Evolutionary conservation across 164 flowering plant species (phyloP), one percentile per base, ranked within the genome.

Genomic region (Warburgia ugandensis): DNA sequence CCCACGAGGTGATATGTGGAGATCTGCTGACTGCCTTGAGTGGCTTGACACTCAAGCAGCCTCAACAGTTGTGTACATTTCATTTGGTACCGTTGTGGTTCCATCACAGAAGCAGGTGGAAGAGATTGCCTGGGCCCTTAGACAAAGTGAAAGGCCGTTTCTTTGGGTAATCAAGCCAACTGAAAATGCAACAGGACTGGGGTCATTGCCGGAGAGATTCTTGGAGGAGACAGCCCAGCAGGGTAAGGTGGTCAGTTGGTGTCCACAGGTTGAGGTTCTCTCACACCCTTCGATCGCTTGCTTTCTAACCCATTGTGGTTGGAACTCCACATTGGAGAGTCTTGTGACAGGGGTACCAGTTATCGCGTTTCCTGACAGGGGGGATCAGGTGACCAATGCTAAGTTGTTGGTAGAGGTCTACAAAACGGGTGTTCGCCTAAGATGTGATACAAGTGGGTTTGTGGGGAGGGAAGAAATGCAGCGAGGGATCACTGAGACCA

Each of bases 281-380:
- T 58, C 64, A 0, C 77, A 71, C 46, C 54, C 67, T 0, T 48
- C 77, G 0, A 30, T 65, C 1, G 77, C 73, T 0, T 72, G 73
- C 41, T 70, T 76, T 33, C 13, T 70, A 29, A 70, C 75, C 2
- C 80, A 70, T 27, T 74, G 78, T 29, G 82, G 78, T 29, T 74
- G 79, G 73, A 71, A 72, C 29, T 77, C 78, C 20, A 31, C 48
- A 3, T 12, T 42, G 38, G 48, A 42, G 40, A 41, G 50, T 17
- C 8, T 55, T 21, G 42, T 22, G 3, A 22, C 30, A 7, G 58
- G 58, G 12, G 58, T 55, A 13, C 58, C 58, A 9, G 7, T 55
- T 49, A 50, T 55, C 23, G 36, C 17, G 3, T 45, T 55, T 23
- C 58, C 58, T 21, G 33, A 25, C 21, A 11, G 48, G 41, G 19